These are phyloP conservation scores for Sclerotinia sclerotiorum DNA, from an alignment of 2,329 filamentous ascomycete species.

Conservation along the genomic window DNA sequence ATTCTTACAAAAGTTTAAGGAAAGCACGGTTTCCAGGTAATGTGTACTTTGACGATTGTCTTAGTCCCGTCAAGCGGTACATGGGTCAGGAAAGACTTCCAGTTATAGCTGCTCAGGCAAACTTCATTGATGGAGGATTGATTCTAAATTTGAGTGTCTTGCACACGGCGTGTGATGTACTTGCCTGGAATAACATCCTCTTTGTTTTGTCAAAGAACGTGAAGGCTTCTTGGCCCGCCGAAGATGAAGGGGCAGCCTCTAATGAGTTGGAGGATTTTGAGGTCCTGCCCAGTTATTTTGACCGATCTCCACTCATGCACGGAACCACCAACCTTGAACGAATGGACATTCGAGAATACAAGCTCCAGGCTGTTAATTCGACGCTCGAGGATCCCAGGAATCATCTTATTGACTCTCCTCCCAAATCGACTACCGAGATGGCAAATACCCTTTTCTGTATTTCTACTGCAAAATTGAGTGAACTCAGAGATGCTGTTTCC, in stretches of 20 bases:
- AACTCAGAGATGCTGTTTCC: constrained; percentile 1
- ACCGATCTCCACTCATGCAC: constrained; percentile 11
- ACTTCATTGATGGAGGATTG: constrained; percentile 20
- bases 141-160: constrained; percentile 19
- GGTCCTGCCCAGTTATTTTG: not conserved
- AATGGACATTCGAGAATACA: constrained; percentile 18
- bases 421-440: constrained; percentile 14
- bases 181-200: constrained; percentile 2
- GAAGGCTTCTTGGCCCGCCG: constrained; percentile 8
- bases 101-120: constrained; percentile 15
- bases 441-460: constrained; percentile 11
- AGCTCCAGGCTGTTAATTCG: constrained; percentile 5
- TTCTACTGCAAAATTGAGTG: not conserved
- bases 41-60: not conserved
- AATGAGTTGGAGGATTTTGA: not conserved
- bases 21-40: constrained; percentile 8
- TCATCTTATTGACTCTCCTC: not conserved
- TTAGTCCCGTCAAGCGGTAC: not conserved
- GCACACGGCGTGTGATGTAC: constrained; percentile 14
- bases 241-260: not conserved
- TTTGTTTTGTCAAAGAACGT: constrained; percentile 1
- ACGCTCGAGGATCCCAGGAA: constrained; percentile 7
- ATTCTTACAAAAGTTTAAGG: constrained; percentile 15
- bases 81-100: not conserved
- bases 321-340: not conserved